phyloP scores from a whole-genome alignment of 495 filamentous ascomycete genomes.

The Xeromyces bisporus region DNA sequence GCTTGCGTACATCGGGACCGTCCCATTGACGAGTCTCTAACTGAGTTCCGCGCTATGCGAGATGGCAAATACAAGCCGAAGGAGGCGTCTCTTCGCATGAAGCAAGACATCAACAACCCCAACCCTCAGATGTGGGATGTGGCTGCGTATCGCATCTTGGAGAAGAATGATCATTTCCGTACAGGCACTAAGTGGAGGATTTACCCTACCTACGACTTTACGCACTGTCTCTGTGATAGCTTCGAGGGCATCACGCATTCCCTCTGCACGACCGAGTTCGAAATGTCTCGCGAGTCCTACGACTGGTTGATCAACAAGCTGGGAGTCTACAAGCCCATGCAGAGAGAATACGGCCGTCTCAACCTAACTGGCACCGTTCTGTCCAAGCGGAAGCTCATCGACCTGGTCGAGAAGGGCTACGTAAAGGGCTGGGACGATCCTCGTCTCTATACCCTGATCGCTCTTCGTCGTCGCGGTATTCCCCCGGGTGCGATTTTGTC shows the following conservation, averaged over 20 bases:
- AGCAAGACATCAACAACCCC: constrained; percentile 41
- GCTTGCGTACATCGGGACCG: constrained; percentile 65
- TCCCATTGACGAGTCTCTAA: constrained; percentile 55
- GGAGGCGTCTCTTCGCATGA: constrained; percentile 84
- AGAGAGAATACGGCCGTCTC: constrained; percentile 62
- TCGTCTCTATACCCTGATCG: constrained; percentile 76
- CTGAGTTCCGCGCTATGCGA: constrained; percentile 76
- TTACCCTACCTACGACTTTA: constrained; percentile 55
- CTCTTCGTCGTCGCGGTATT: constrained; percentile 62
- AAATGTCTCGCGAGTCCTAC: constrained; percentile 58
- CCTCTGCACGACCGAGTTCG: constrained; percentile 78
- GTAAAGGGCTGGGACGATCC: constrained; percentile 84
- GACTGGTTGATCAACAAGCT: constrained; percentile 73
- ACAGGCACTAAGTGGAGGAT: constrained; percentile 65
- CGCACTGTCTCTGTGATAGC: constrained; percentile 50
- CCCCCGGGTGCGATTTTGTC: constrained; percentile 74
- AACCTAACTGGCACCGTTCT: constrained; percentile 69
- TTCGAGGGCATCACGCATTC: constrained; percentile 81
- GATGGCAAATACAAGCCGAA: constrained; percentile 81
- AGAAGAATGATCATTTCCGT: constrained; percentile 39
- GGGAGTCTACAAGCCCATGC: constrained; percentile 69
- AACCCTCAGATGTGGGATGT: constrained; percentile 58
- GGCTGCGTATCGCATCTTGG: constrained; percentile 64
- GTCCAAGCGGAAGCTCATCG: constrained; percentile 65
- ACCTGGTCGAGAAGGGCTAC: constrained; percentile 52